These are phyloP conservation scores for Gleditsia sinensis DNA, from an alignment of 306 rosid species.

Conservation along the genomic window DNA sequence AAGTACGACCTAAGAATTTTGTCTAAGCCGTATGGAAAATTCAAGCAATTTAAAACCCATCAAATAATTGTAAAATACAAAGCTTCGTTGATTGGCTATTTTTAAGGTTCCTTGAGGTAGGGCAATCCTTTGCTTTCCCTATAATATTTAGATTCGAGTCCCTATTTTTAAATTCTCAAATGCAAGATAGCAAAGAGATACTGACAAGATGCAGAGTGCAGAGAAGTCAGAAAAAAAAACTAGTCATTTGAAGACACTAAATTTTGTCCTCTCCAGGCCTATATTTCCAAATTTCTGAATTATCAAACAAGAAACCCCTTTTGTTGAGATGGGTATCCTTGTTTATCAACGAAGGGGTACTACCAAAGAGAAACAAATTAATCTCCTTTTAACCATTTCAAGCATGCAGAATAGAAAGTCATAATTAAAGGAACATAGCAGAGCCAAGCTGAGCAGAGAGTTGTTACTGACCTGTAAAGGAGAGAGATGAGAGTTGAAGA, in stretches of 20 bases:
- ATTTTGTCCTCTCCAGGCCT: not conserved
- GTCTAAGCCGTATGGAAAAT: not conserved
- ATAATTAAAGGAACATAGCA: not conserved
- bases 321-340: not conserved
- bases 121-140: too few relatives aligned
- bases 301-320: not conserved
- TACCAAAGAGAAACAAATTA: not conserved
- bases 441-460: not conserved
- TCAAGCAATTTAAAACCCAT: not conserved
- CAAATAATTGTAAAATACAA: not conserved
- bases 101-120: too few relatives aligned
- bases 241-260: not conserved
- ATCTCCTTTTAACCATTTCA: not conserved
- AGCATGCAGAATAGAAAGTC: not conserved
- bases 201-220: not conserved
- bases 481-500: conserved; percentile 59
- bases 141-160: too few relatives aligned
- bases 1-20: not conserved
- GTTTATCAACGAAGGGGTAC: not conserved
- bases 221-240: not conserved
- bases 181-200: not conserved
- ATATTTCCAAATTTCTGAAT: not conserved
- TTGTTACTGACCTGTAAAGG: conserved; percentile 53
- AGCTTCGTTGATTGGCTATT: not conserved
- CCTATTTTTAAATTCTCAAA: not conserved